Conservation (phyloP, 2,329 filamentous ascomycete genomes). For the Penicillium psychrosexuale region DNA sequence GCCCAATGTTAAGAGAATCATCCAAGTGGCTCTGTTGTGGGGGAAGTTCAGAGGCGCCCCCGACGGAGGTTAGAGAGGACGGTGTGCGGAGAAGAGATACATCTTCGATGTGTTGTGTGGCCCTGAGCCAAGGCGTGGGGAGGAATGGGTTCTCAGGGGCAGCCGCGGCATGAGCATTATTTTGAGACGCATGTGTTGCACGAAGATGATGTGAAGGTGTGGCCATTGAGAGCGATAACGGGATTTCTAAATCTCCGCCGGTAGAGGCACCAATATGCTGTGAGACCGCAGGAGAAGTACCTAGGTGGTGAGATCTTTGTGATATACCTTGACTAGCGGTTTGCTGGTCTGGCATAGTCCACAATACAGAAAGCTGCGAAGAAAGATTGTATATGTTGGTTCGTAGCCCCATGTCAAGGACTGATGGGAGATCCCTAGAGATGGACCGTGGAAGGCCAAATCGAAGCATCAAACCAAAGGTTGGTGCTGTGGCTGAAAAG, state of each 20-base stretch:
- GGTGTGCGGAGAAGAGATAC: slow-evolving; percentile 29
- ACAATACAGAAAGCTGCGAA: slow-evolving; percentile 30
- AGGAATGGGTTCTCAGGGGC: slow-evolving; percentile 23
- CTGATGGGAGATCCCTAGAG: slow-evolving; percentile 13
- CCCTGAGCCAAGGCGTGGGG: slow-evolving; percentile 29
- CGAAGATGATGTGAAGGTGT: slow-evolving; percentile 10
- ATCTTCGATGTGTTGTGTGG: slow-evolving; percentile 27
- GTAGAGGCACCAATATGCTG: slow-evolving; percentile 10
- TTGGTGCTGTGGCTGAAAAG: slow-evolving; percentile 41
- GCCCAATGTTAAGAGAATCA: slow-evolving; percentile 9
- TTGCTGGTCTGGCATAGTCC: slow-evolving; percentile 20
- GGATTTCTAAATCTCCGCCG: slow-evolving; percentile 4
- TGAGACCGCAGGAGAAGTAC: slow-evolving; percentile 3
- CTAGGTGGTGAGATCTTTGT: slow-evolving; percentile 1
- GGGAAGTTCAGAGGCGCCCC: slow-evolving; percentile 19
- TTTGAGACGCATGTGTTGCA: not conserved
- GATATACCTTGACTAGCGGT: not conserved
- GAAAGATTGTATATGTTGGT: slow-evolving; percentile 29
- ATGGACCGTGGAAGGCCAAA: slow-evolving; percentile 27
- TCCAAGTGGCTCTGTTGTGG: slow-evolving; percentile 20
- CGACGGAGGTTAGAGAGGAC: slow-evolving; percentile 27
- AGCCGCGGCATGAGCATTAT: slow-evolving; percentile 1
- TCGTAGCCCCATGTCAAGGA: slow-evolving; percentile 27
- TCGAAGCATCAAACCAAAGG: slow-evolving; percentile 41
- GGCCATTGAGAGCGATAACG: slow-evolving; percentile 3